phyloP scores from a whole-genome alignment of 108 stramenopile species.

The Asterionellopsis glacialis region DNA sequence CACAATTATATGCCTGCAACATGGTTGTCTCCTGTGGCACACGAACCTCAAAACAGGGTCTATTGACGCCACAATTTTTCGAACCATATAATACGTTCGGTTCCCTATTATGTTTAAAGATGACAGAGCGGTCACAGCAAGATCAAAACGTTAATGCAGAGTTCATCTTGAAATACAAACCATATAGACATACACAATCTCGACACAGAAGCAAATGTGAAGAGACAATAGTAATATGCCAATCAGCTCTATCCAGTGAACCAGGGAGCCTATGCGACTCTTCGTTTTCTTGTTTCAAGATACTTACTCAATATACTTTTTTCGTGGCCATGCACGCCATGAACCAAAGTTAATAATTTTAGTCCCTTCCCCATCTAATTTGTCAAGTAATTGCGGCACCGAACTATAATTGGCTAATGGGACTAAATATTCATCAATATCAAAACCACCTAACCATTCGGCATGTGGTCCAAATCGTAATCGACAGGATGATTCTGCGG shows the following conservation, averaged over 20 bases:
- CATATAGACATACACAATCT: too few relatives aligned
- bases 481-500: conserved; percentile 79
- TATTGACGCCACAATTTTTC: conserved; percentile 17
- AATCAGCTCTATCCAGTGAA: not conserved
- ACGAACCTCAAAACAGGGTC: conserved; percentile 45
- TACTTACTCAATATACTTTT: conserved; percentile 31
- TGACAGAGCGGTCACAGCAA: too few relatives aligned
- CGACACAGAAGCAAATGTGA: too few relatives aligned
- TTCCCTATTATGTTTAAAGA: conserved; percentile 4
- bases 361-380: conserved; percentile 33
- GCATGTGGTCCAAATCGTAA: conserved; percentile 79
- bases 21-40: conserved; percentile 59
- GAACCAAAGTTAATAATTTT: conserved; percentile 49
- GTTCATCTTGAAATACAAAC: too few relatives aligned
- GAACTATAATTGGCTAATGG: conserved; percentile 29
- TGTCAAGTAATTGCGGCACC: conserved; percentile 30
- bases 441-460: conserved; percentile 80
- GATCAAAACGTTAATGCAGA: too few relatives aligned
- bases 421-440: conserved; percentile 82
- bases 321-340: conserved; percentile 57
- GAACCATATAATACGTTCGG: conserved; percentile 11
- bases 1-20: conserved; percentile 85
- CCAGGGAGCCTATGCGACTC: not conserved
- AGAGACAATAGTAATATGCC: not conserved
- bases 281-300: not conserved